Evolutionary conservation across 495 filamentous ascomycete genomes (phyloP).

Genomic region (Talaromyces wortmannii): DNA sequence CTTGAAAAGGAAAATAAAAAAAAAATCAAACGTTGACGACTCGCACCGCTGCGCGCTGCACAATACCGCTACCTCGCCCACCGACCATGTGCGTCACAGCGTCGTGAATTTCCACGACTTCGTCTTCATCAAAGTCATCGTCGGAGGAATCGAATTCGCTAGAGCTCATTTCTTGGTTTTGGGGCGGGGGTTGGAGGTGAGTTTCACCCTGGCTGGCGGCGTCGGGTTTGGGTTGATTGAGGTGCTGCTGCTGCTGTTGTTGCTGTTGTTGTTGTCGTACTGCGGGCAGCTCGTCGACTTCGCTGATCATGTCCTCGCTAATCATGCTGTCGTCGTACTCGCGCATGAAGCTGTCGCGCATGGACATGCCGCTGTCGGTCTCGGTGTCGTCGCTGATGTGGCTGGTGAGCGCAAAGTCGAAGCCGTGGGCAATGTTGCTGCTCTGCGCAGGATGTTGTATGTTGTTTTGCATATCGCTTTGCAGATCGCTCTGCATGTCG

Average conservation of each 20-base stretch:
- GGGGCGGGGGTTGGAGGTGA: not conserved
- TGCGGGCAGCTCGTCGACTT: not conserved
- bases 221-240: not conserved
- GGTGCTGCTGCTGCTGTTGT: no score
- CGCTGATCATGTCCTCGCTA: not conserved
- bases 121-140: not conserved
- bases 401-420: not conserved
- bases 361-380: not conserved
- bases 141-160: not conserved
- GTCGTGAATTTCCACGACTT: constrained; percentile 4
- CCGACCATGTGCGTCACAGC: not conserved
- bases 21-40: constrained; percentile 1
- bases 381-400: not conserved
- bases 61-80: not conserved
- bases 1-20: not conserved
- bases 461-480: no score
- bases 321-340: not conserved
- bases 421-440: not conserved
- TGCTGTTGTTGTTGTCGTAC: not conserved
- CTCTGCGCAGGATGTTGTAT: no score
- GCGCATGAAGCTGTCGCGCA: not conserved
- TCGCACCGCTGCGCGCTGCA: constrained; percentile 2
- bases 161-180: not conserved
- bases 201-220: not conserved
- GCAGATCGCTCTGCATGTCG: no score